Conservation (phyloP, 176 grass and related monocot species). For the Musa itinerans region DNA sequence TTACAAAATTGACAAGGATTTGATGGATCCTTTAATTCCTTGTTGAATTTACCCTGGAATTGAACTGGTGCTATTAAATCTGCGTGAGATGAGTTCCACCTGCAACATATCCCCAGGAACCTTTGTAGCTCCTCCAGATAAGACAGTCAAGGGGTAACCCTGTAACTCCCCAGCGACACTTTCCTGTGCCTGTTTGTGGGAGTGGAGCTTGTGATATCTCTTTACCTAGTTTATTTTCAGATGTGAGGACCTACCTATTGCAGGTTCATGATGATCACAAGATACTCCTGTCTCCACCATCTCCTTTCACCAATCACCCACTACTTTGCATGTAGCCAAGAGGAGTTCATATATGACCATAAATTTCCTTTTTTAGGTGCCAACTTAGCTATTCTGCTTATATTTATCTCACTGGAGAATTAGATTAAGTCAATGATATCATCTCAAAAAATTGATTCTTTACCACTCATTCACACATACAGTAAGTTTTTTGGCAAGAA, state of each 20-base stretch:
- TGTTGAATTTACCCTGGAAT: not conserved
- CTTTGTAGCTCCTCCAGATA: not conserved
- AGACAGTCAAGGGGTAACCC: constrained; percentile 2
- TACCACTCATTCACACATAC: not conserved
- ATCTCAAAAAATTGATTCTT: not conserved
- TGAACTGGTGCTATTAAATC: not conserved
- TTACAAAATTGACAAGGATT: constrained; percentile 6
- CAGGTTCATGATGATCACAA: constrained; percentile 28
- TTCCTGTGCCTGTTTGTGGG: not conserved
- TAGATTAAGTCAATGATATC: not conserved
- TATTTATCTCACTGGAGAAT: not conserved
- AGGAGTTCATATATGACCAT: not conserved
- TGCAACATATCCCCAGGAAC: not conserved
- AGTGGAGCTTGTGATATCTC: constrained; percentile 12
- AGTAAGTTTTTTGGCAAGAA: not conserved
- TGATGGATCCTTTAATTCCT: not conserved
- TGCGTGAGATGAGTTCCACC: not conserved
- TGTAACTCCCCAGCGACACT: not conserved
- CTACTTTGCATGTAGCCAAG: not conserved
- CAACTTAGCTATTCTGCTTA: not conserved
- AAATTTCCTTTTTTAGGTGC: not conserved
- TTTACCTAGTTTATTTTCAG: not conserved
- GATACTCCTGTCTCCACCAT: constrained; percentile 26
- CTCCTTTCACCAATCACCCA: not conserved
- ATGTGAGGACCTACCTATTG: not conserved